Evolutionary conservation across 2,329 filamentous ascomycete genomes (phyloP), one percentile per base, ranked within the genome.

Genomic region (Claviceps cyperi): DNA sequence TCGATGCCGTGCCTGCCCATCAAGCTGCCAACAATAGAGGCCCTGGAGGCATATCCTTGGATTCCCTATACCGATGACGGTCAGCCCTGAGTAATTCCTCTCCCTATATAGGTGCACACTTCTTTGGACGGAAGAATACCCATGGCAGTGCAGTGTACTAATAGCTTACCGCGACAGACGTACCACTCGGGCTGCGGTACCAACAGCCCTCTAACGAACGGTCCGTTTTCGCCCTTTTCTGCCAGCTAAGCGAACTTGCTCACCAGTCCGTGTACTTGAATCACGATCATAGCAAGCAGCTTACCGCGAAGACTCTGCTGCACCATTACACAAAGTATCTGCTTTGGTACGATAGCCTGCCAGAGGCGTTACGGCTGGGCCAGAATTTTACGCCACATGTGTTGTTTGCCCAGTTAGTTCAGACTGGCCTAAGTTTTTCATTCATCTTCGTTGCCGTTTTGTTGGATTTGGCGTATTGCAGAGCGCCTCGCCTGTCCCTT

Each of bases 371-470:
- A 45, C 70, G 75, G 17, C 62, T 86, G 3, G 78, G 79, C 2
- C 75, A 83, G 51, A 84, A 81, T 54, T 84, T 84, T 47, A 81
- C 83, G 3, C 83, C 84, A 14, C 78, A 84, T 43, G 81, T 86
- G 37, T 66, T 88, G n/a, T 81, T 84, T 53, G 75, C 83, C 39
- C 83, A 87, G 83, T 86, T 69, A 70, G 83, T 57, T 28, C 15
- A 8, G 11, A 7, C 21, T 32, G 3, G 4, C 4, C 9, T 32
- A 8, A 11, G 28, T 32, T 32, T 9, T 11, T 32, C 1, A 4
- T 11, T 11, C 28, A 32, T 32, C 28, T 11, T 11, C 9, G 28
- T 32, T 8, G 3, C 11, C 11, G 28, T 11, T 11, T 32, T 11
- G 28, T 9, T 32, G 28, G 28, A 32, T 32, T 32, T 3, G 4